phyloP scores from a whole-genome alignment of 331 rosid species.

The Prunus yedoensis region DNA sequence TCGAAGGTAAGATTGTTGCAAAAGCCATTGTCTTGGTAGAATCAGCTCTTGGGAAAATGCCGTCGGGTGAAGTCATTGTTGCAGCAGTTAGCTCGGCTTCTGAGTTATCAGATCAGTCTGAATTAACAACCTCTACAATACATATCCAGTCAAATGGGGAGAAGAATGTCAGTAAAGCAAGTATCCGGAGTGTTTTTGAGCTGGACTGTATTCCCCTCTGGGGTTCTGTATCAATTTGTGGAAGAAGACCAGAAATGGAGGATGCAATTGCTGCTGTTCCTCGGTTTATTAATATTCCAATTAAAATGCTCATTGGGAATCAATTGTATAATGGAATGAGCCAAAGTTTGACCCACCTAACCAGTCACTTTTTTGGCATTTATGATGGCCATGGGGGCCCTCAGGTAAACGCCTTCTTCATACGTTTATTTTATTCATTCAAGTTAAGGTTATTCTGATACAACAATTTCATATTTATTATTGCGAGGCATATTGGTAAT shows the following conservation, averaged over 20 bases:
- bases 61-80: slow-evolving; percentile 44
- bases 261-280: slow-evolving; percentile 54
- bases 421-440: slow-evolving; percentile 3
- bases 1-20: slow-evolving; percentile 44
- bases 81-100: slow-evolving; percentile 41
- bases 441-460: neutral
- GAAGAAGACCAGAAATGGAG: slow-evolving; percentile 63
- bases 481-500: neutral
- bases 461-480: slow-evolving; percentile 1
- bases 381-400: slow-evolving; percentile 71
- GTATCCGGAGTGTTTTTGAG: slow-evolving; percentile 43
- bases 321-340: slow-evolving; percentile 31
- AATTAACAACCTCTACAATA: slow-evolving; percentile 33
- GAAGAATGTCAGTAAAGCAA: slow-evolving; percentile 26
- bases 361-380: slow-evolving; percentile 57
- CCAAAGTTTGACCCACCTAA: slow-evolving; percentile 45
- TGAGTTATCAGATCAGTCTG: slow-evolving; percentile 30
- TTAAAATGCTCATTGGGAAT: slow-evolving; percentile 43
- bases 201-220: slow-evolving; percentile 56
- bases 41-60: slow-evolving; percentile 37
- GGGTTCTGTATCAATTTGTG: slow-evolving; percentile 58
- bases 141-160: slow-evolving; percentile 39
- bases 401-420: slow-evolving; percentile 41
- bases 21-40: slow-evolving; percentile 51
- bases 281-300: slow-evolving; percentile 45